Conservation (phyloP, 2,329 filamentous ascomycete species). For the Lizonia empirigonia region DNA sequence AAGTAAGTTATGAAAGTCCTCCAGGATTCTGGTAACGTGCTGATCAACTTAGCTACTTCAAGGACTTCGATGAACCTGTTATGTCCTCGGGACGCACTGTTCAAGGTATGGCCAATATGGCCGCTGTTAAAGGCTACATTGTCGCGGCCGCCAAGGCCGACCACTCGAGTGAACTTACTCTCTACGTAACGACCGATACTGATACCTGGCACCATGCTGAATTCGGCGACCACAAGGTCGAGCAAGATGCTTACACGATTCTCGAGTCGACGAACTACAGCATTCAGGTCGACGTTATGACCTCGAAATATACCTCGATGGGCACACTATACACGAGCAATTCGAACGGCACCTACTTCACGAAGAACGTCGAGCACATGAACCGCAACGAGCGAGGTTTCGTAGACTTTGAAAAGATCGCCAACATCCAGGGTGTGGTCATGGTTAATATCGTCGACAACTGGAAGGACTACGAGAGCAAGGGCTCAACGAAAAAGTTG, state of each 20-base stretch:
- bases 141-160: conserved; percentile 80
- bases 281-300: conserved; percentile 94
- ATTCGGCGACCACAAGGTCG: conserved; percentile 83
- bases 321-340: conserved; percentile 94
- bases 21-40: conserved; percentile 2
- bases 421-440: conserved; percentile 89
- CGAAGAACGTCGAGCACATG: conserved; percentile 86
- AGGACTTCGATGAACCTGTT: conserved; percentile 70
- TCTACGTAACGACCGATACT: conserved; percentile 87
- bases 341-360: conserved; percentile 96
- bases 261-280: conserved; percentile 97
- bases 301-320: conserved; percentile 69
- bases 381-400: conserved; percentile 77
- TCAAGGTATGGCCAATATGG: conserved; percentile 79
- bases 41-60: conserved; percentile 65
- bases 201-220: conserved; percentile 88
- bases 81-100: conserved; percentile 76
- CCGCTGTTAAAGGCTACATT: conserved; percentile 82
- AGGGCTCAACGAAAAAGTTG: conserved; percentile 66
- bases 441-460: conserved; percentile 90
- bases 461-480: conserved; percentile 70
- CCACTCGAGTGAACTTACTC: conserved; percentile 85
- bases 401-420: conserved; percentile 95
- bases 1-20: conserved; percentile 48
- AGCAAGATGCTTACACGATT: conserved; percentile 87